phyloP scores from a whole-genome alignment of 2,329 filamentous ascomycete species.

The Phialophora chinensis region DNA sequence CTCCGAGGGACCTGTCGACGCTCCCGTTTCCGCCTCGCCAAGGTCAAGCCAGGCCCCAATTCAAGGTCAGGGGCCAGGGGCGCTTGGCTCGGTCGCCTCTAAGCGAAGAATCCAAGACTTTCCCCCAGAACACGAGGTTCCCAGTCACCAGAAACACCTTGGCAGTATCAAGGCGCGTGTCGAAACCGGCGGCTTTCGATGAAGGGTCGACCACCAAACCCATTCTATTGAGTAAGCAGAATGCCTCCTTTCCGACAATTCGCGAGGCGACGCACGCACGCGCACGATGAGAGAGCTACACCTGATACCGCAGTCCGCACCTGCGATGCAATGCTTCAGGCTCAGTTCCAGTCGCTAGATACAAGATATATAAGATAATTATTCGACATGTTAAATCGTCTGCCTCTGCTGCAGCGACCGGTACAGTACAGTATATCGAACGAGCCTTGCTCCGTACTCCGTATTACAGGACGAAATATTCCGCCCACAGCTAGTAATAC shows the following conservation, averaged over 20 bases:
- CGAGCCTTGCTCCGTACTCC: too few relatives aligned
- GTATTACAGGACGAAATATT: too few relatives aligned
- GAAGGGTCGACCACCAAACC: background rate
- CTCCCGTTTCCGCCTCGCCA: background rate
- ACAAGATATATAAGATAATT: too few relatives aligned
- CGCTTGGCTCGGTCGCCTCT: background rate
- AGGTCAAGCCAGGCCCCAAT: background rate
- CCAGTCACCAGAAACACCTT: background rate
- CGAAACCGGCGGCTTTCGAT: background rate
- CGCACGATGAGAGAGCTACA: background rate
- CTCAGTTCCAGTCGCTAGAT: too few relatives aligned
- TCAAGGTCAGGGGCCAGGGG: background rate
- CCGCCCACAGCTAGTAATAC: background rate
- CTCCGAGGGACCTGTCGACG: background rate
- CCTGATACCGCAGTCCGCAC: background rate
- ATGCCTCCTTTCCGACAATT: background rate
- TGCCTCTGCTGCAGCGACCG: too few relatives aligned
- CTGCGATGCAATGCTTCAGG: too few relatives aligned
- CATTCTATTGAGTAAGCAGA: too few relatives aligned
- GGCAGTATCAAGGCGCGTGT: background rate
- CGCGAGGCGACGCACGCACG: background rate
- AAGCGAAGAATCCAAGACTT: background rate
- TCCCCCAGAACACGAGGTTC: background rate
- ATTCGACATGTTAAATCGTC: too few relatives aligned
- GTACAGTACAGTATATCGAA: too few relatives aligned